A percentile compares a stretch with the other conserved stretches of the same genome.
Evolutionary conservation across 163 green algal species (phyloP).

Genomic region (Scenedesmus sp.): DNA sequence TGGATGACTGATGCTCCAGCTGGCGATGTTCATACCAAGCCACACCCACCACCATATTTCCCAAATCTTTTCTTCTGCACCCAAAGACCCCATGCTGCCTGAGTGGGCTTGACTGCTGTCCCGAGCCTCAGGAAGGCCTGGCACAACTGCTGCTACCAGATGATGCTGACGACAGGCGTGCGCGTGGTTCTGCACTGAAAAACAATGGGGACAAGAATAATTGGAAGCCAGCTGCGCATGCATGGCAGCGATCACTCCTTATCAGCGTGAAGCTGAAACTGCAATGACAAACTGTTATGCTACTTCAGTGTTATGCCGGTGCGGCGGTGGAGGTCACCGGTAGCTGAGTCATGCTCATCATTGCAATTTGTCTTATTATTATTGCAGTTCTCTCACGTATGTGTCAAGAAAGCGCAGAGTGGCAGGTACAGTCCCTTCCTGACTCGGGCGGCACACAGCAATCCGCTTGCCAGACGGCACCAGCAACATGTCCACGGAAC

Average conservation of each 20-base stretch:
- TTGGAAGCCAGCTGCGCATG: not conserved
- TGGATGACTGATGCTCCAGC: not conserved
- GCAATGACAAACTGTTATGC: not conserved
- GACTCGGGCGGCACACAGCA: conserved; percentile 4
- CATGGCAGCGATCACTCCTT: not conserved
- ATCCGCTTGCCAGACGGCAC: not conserved
- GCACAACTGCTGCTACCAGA: not conserved
- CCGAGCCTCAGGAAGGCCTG: not conserved
- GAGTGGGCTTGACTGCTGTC: not conserved
- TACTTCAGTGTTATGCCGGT: conserved; percentile 14
- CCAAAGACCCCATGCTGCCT: not conserved
- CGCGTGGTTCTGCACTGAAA: not conserved
- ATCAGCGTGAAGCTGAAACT: not conserved
- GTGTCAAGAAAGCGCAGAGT: not conserved
- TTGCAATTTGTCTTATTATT: not conserved
- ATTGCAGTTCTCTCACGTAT: not conserved
- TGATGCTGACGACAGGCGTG: not conserved
- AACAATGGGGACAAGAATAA: not conserved
- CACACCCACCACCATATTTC: conserved; percentile 46
- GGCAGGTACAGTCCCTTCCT: not conserved
- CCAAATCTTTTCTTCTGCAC: conserved; percentile 45
- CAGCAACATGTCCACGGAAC: not conserved
- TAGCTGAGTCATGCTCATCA: not conserved
- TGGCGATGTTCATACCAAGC: not conserved
- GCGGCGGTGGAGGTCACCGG: not conserved